A percentile compares a stretch with the other conserved stretches of the same genome.
phyloP scores from a whole-genome alignment of 2,329 filamentous ascomycete species.

The Paecilomyces sp. region DNA sequence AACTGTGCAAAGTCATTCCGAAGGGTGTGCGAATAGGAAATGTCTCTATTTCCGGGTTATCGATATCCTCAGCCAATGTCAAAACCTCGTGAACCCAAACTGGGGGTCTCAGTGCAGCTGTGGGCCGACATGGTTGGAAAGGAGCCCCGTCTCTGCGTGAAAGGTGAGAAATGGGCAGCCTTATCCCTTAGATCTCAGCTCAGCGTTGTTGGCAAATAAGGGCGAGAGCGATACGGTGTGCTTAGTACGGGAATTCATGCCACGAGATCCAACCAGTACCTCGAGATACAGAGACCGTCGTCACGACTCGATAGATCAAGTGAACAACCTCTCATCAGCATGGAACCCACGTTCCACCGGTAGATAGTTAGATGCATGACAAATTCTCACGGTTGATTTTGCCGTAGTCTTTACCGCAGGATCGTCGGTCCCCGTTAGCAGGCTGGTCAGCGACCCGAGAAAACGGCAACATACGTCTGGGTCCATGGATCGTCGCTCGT shows the following conservation, averaged over 20 bases:
- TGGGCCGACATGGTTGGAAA: not conserved
- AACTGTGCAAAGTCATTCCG: not conserved
- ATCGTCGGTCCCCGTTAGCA: not conserved
- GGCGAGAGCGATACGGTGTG: not conserved
- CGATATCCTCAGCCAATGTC: not conserved
- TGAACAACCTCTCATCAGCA: not conserved
- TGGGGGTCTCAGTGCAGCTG: not conserved
- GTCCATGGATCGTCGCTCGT: not conserved
- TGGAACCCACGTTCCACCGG: not conserved
- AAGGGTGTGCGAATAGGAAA: not conserved
- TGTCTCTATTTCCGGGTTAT: not conserved
- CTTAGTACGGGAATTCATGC: not conserved
- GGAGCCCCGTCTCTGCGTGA: not conserved
- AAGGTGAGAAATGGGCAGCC: not conserved
- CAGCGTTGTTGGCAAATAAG: not conserved
- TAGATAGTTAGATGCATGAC: not conserved
- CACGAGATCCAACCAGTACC: not conserved
- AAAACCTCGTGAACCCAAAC: not conserved
- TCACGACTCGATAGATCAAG: not conserved
- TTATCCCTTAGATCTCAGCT: not conserved
- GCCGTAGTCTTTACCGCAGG: not conserved
- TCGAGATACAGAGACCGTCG: not conserved
- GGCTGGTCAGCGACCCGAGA: not conserved
- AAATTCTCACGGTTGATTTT: not conserved
- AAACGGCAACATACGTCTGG: not conserved